Evolutionary conservation across 2,329 filamentous ascomycete species (phyloP).

Genomic region (Zymoseptoria passerinii): DNA sequence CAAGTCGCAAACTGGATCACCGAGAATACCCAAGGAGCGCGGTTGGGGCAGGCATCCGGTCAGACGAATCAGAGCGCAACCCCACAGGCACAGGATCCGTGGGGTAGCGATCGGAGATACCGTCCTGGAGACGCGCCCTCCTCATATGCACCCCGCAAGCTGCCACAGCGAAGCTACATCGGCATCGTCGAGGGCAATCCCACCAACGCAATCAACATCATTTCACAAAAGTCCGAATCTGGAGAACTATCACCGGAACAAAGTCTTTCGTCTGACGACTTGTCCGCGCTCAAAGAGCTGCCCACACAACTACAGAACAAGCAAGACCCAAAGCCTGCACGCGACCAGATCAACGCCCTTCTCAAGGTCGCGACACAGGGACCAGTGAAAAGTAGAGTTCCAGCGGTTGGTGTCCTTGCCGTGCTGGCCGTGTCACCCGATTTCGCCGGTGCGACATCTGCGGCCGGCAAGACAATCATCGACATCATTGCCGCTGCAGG

Average conservation of each 20-base stretch:
- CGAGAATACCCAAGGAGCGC: slow-evolving; percentile 79
- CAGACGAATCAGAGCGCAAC: slow-evolving; percentile 31
- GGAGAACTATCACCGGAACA: slow-evolving; percentile 35
- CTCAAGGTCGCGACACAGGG: slow-evolving; percentile 67
- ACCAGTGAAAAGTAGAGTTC: slow-evolving; percentile 72
- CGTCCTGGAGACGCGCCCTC: slow-evolving; percentile 57
- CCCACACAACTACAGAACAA: slow-evolving; percentile 54
- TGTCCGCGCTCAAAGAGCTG: slow-evolving; percentile 54
- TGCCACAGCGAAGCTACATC: slow-evolving; percentile 25
- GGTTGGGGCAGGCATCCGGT: slow-evolving; percentile 52
- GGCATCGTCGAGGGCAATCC: slow-evolving; percentile 28
- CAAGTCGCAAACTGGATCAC: slow-evolving; percentile 89
- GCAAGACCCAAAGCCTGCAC: slow-evolving; percentile 33
- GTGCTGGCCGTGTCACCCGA: slow-evolving; percentile 62
- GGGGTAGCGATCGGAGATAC: slow-evolving; percentile 70
- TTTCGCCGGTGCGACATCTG: slow-evolving; percentile 53
- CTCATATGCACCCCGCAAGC: slow-evolving; percentile 24
- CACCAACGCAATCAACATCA: slow-evolving; percentile 47
- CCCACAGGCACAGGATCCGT: slow-evolving; percentile 56
- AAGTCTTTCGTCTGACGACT: slow-evolving; percentile 64
- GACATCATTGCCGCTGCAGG: slow-evolving; percentile 50
- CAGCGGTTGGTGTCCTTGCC: slow-evolving; percentile 80
- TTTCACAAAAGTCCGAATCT: slow-evolving; percentile 54
- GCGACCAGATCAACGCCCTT: slow-evolving; percentile 44
- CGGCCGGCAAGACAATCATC: slow-evolving; percentile 49